Evolutionary conservation across 306 rosid species (phyloP), one percentile per base, ranked within the genome.

Genomic region (Senna tora): DNA sequence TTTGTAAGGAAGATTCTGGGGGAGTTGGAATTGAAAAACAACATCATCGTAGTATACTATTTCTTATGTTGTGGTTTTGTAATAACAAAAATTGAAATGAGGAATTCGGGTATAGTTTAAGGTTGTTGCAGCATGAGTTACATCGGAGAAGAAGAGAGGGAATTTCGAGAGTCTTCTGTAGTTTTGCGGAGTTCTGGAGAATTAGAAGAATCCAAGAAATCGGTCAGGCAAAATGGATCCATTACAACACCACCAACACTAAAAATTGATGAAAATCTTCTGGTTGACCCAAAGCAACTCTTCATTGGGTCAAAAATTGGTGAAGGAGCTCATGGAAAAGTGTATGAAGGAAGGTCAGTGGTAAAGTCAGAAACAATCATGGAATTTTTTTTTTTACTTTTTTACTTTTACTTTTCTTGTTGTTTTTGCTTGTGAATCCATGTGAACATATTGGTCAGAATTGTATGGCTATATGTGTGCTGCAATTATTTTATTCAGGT

Each of bases 241-340:
- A 36, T 81, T 1, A 66, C 90, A 28, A 80, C 66, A 14, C 67
- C 58, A 21, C 91, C 77, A n/a, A n/a, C n/a, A 76, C 69, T 89
- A 56, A 79, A 89, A 30, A 89, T 94, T 36, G 97, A 94, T 75
- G 96, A 90, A 38, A 91, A 79, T 69, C 88, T 91, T 73, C 79
- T 94, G 74, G 98, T 94, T 71, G 98, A 91, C 65, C 98, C 98
- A 5, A 94, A 86, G 69, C 78, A 87, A 22, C 79, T 94, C 60
- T 89, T 91, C 76, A 91, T 94, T 71, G 98, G 95, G 62, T 60
- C 96, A 0, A 91, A 87, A 79, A 89, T 94, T 39, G 98, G 98
- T 0, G 98, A 94, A 73, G 98, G 98, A 69, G 98, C 98, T 51
- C 98, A 94, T 78, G 98, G 98, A 2, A 94, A 85, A 78, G 98